phyloP scores from a whole-genome alignment of 2,329 filamentous ascomycete species.

The Rhinocladiella mackenziei region DNA sequence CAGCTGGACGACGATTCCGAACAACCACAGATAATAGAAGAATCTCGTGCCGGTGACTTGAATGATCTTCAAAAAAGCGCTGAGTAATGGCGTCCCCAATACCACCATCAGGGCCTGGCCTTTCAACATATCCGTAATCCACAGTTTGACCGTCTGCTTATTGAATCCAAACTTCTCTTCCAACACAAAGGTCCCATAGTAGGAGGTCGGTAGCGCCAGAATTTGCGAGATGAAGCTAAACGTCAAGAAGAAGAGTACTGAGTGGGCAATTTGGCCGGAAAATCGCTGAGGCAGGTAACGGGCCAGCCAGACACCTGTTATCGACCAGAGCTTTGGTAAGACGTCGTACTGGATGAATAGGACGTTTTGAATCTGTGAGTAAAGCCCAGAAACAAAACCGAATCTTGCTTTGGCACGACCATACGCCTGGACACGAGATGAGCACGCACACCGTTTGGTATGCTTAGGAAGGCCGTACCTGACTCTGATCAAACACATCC shows the following conservation, averaged over 20 bases:
- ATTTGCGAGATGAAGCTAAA: slow-evolving; percentile 79
- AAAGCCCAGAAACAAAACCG: slow-evolving; percentile 73
- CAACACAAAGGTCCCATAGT: slow-evolving; percentile 93
- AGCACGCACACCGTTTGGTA: background rate
- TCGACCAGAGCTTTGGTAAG: slow-evolving; percentile 82
- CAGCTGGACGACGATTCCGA: slow-evolving; percentile 81
- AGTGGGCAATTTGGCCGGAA: slow-evolving; percentile 88
- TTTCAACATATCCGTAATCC: slow-evolving; percentile 88
- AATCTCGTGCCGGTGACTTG: slow-evolving; percentile 90
- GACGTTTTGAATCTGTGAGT: slow-evolving; percentile 81
- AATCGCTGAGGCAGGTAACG: slow-evolving; percentile 72
- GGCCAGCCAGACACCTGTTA: slow-evolving; percentile 71
- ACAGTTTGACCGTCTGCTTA: slow-evolving; percentile 88
- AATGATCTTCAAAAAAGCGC: slow-evolving; percentile 88
- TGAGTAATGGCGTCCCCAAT: slow-evolving; percentile 81
- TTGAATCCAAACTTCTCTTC: slow-evolving; percentile 99
- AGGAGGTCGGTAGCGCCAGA: slow-evolving; percentile 71
- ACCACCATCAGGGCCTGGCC: slow-evolving; percentile 74
- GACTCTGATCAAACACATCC: slow-evolving; percentile 89
- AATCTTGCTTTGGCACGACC: slow-evolving; percentile 94
- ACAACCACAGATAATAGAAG: slow-evolving; percentile 97
- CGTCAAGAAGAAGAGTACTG: slow-evolving; percentile 82
- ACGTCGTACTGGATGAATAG: slow-evolving; percentile 86
- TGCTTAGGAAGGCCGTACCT: slow-evolving; percentile 47
- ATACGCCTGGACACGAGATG: slow-evolving; percentile 59